These are phyloP conservation scores for Colletotrichum acutatum DNA, from an alignment of 2,329 filamentous ascomycete genomes.

Conservation along the genomic window DNA sequence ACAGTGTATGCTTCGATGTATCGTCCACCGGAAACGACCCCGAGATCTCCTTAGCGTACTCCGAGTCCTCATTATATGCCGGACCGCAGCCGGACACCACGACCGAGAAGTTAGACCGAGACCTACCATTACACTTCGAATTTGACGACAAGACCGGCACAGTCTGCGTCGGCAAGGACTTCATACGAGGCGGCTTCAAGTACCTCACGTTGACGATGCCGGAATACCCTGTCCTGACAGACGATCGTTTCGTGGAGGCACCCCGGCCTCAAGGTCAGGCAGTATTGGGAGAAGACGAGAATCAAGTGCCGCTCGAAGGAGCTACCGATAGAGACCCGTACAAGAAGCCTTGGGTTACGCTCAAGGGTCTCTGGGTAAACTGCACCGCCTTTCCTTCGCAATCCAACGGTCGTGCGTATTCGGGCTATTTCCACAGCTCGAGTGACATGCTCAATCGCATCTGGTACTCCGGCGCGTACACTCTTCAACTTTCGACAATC, in stretches of 20 bases:
- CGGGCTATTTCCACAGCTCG: slow-evolving; percentile 56
- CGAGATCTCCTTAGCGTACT: slow-evolving; percentile 39
- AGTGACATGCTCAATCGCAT: slow-evolving; percentile 57
- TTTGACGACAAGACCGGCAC: slow-evolving; percentile 42
- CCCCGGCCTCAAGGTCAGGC: slow-evolving; percentile 41
- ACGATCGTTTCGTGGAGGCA: not conserved
- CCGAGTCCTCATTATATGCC: slow-evolving; percentile 39
- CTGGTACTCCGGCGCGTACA: slow-evolving; percentile 56
- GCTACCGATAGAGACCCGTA: slow-evolving; percentile 31
- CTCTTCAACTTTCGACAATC: slow-evolving; percentile 48
- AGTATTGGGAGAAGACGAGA: slow-evolving; percentile 27
- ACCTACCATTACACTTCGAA: slow-evolving; percentile 41
- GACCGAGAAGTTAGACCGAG: slow-evolving; percentile 38
- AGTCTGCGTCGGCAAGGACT: slow-evolving; percentile 45
- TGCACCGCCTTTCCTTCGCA: slow-evolving; percentile 53
- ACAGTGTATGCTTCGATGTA: slow-evolving; percentile 49
- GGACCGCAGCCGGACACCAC: slow-evolving; percentile 39
- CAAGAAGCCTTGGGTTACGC: slow-evolving; percentile 43
- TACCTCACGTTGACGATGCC: slow-evolving; percentile 55
- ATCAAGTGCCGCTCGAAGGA: not conserved
- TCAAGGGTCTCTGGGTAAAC: slow-evolving; percentile 50
- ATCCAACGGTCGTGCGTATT: slow-evolving; percentile 59
- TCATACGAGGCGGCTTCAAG: slow-evolving; percentile 54
- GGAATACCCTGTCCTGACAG: slow-evolving; percentile 46
- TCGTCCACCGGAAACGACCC: slow-evolving; percentile 42